Evolutionary conservation across 371 early-diverging fungal species (phyloP), one percentile per base, ranked within the genome.

Genomic region (Mortierella sp.): DNA sequence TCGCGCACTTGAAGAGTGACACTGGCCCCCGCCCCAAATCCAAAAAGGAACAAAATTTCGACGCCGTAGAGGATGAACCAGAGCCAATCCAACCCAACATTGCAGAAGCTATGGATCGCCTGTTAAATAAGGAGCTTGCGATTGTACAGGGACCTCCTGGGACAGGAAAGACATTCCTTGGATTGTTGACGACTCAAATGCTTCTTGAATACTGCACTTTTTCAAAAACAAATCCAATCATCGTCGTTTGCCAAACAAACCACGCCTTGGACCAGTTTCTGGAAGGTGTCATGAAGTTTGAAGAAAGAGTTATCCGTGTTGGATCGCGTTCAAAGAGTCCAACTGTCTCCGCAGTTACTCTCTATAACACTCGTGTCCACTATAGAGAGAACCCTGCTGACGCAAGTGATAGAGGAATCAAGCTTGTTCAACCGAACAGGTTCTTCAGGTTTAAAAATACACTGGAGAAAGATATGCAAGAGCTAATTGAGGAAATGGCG

Each of bases 191-290:
- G 7, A 87, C 89, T 68, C 66, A 70, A 14, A 85, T 89, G 0
- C 77, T 92, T 7, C 67, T 90, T 23, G 83, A 82, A 28, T 85
- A 90, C 62, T 62, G 57, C 23, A 26, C 45, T 0, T 50, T 62
- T 1, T 15, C 57, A 12, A 83, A 74, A 23, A 77, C 60, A 7
- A 84, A 86, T 2, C 89, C 91, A 0, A 90, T 92, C 68, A 80
- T 93, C 1, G 83, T 89, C 71, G 84, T 92, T 29, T 90, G 90
- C 61, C 89, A 89, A 66, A 92, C 92, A 7, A 93, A 93, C 65
- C 93, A 93, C 59, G 93, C 93, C 0, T 64, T 93, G 74, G 93
- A 93, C 64, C 92, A 92, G 66, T 93, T 93, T 57, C 65, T 90
- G 68, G 89, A 88, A 45, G 86, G 86, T 45, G 84, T 90, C 25